Evolutionary conservation across 1,139 yeast genomes (phyloP), one percentile per base, ranked within the genome.

Genomic region (Pichia terricola): DNA sequence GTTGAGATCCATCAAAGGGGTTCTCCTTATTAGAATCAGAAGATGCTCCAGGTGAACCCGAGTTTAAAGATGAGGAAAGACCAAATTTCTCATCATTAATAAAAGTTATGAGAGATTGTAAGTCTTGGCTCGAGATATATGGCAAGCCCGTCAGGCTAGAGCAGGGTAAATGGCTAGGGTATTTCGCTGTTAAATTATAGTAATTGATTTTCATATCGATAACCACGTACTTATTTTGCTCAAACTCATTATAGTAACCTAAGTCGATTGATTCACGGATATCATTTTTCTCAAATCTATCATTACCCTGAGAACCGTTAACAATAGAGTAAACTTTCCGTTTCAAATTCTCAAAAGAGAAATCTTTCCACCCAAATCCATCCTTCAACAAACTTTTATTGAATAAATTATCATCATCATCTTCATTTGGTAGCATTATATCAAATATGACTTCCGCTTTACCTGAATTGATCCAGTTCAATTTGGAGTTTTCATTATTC

Each of bases 381-480:
- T 16, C 22, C 22, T 16, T 16, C 22, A 16, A 16, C 22, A 16
- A 16, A 33, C 35, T 30, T 22, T 9, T 7, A 8, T 7, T 8
- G 9, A 30, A 30, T 22, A 10, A n/a, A n/a, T 34, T 27, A 16
- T 42, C 47, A 26, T 38, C 41, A 3, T 58, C 60, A 3, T 63
- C 65, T 25, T 65, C 68, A 28, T 64, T 65, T 1, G 91, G 89
- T 39, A 82, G 66, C 69, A 79, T 77, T 27, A 83, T 74, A 62
- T 83, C 91, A 2, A 86, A 85, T 16, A 72, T 65, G 3, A 83
- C 64, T 50, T 82, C 88, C 1, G 83, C 81, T 51, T 76, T 77
- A 3, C 91, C 89, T 43, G 76, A 77, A 26, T 72, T 70, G 10
- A 82, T 63, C 91, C 91, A 82, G 56, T 79, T 80, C 56, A 82